A percentile compares a stretch with the other conserved stretches of the same genome.
phyloP scores from a whole-genome alignment of 2,329 filamentous ascomycete genomes.

The Akanthomyces uredinophilus region DNA sequence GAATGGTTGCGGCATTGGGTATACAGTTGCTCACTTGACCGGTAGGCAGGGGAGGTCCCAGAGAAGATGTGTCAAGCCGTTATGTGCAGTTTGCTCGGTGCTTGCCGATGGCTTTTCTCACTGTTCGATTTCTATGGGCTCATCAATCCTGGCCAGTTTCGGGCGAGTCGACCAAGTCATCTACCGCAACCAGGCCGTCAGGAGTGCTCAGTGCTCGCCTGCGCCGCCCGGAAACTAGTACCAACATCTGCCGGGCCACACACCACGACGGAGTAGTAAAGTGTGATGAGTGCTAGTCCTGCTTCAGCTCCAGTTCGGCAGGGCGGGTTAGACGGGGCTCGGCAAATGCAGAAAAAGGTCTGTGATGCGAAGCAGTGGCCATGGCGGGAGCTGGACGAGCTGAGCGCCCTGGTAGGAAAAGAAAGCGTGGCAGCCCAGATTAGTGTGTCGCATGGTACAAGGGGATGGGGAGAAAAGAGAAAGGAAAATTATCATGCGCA shows the following conservation, averaged over 20 bases:
- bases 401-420: neutral
- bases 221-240: neutral
- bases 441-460: neutral
- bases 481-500: neutral
- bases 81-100: neutral
- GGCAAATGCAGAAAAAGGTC: constrained; percentile 6
- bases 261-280: neutral
- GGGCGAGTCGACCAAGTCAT: neutral
- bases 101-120: neutral
- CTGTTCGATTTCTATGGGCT: no score
- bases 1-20: neutral
- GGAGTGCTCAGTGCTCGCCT: neutral
- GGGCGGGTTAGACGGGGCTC: neutral
- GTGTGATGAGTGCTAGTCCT: neutral
- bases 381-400: neutral
- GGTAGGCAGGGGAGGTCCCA: neutral
- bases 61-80: neutral
- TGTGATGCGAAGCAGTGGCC: neutral
- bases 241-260: constrained; percentile 5
- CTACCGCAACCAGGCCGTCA: neutral
- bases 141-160: neutral
- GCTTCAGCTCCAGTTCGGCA: neutral
- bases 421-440: neutral
- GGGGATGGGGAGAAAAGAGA: neutral
- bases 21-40: neutral